Conservation (phyloP, 495 filamentous ascomycete species). For the Aspergillus coremiiformis region DNA sequence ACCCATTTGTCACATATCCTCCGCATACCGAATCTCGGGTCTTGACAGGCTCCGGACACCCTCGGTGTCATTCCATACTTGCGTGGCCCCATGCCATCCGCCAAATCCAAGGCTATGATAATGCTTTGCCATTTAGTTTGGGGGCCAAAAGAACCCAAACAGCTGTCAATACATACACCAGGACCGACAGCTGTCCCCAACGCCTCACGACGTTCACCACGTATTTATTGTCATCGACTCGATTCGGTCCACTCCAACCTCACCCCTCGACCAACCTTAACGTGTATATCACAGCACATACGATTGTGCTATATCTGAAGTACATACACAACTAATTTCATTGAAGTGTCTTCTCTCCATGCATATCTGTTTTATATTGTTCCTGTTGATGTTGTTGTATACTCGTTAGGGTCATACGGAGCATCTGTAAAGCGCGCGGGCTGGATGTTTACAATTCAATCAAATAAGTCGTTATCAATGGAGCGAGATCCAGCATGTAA, state of each 20-base stretch:
- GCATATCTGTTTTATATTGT: not conserved
- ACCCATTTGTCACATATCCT: slow-evolving; percentile 36
- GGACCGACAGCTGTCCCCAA: not conserved
- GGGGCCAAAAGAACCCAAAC: not conserved
- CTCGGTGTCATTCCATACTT: not conserved
- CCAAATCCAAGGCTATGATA: not conserved
- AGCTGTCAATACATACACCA: not conserved
- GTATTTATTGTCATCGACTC: not conserved
- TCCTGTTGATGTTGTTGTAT: slow-evolving; percentile 1
- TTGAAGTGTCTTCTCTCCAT: slow-evolving; percentile 2
- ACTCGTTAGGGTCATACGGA: slow-evolving; percentile 1
- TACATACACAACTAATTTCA: slow-evolving; percentile 13
- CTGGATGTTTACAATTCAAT: not conserved
- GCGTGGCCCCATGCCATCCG: not conserved
- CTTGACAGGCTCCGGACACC: slow-evolving; percentile 8
- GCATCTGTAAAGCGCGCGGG: not conserved
- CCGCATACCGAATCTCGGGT: slow-evolving; percentile 18
- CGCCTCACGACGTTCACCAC: not conserved
- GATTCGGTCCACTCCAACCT: not conserved
- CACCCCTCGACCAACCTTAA: not conserved
- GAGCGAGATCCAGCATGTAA: not conserved
- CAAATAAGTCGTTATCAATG: too few species aligned
- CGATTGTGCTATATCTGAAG: not conserved
- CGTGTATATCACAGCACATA: slow-evolving; percentile 6
- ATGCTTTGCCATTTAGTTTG: not conserved